Base-by-base conservation (phyloP, 352 stramenopile genomes). In the Blastocystis sp. region DNA sequence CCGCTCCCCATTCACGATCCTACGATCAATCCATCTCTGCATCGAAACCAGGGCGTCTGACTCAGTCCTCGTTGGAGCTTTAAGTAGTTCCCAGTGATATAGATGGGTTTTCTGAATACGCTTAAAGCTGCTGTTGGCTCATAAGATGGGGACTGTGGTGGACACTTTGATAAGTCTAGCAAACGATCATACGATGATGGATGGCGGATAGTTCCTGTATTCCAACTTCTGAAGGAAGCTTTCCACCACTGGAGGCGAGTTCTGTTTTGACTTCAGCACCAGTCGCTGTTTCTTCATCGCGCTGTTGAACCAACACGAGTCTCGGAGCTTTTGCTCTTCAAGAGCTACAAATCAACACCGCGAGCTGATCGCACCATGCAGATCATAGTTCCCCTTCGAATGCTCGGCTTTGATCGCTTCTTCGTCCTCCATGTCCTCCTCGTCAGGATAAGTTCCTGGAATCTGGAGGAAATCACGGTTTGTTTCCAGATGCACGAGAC, bases 21-120 rank as follows among this genome's bases (percentile, higher is more conserved):
- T 89, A 43, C 9, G 20, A 8, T 89, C 20, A 89, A 2, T 26
- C 20, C 45, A 6, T n/a, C 62, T 18, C n/a, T 18, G n/a, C 6
- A 24, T 6, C 20, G 47, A 13, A 24, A 81, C 95, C 95, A 98
- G 13, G 94, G 94, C 43, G 94, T 96, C 91, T 98, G 95, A 82
- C 93, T 96, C 63, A 97, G 90, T 2, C 94, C 94, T 18, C 95
- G 93, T 89, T 94, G 91, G 79, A 94, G 94, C 91, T 98, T 98
- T 66, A 95, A 92, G 92, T 98, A 98, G 18, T 94, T 92, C 1
- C 95, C 95, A 43, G 94, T 92, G 43, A 98, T 87, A 90, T 95
- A 97, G 26, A 97, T 92, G 1, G 95, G 92, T 45, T 95, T 94
- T 24, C 94, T 94, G 76, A 30, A 55, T 16, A 87, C 53, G 13